These are phyloP conservation scores for Starmerella bombicola DNA, from an alignment of 805 yeast genomes.

Conservation along the genomic window DNA sequence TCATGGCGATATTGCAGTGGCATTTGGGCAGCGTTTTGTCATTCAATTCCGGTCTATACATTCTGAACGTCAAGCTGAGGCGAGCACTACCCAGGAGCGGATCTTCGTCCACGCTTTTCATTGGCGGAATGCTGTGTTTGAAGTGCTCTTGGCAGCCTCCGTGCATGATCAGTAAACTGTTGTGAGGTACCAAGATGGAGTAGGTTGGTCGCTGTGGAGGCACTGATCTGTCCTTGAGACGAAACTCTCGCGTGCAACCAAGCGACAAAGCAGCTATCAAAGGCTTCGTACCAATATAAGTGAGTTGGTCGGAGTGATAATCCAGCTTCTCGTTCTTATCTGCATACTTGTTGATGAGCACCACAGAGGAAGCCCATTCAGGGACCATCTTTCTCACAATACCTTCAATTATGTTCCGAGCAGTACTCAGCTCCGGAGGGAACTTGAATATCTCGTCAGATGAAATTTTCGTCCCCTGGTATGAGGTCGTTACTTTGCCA, in stretches of 20 bases:
- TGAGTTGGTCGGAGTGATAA: slow-evolving; percentile 66
- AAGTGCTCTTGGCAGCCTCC: slow-evolving; percentile 69
- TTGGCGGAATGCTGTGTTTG: slow-evolving; percentile 50
- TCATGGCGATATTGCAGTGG: slow-evolving; percentile 36
- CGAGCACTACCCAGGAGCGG: slow-evolving; percentile 40
- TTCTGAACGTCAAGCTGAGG: slow-evolving; percentile 54
- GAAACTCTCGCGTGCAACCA: slow-evolving; percentile 58
- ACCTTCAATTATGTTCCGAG: slow-evolving; percentile 33
- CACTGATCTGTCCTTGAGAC: slow-evolving; percentile 33
- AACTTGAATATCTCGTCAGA: slow-evolving; percentile 27
- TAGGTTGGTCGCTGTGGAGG: slow-evolving; percentile 28
- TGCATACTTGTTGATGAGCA: slow-evolving; percentile 46
- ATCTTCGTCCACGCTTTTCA: slow-evolving; percentile 34
- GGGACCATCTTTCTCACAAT: slow-evolving; percentile 32
- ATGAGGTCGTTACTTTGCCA: slow-evolving; percentile 19
- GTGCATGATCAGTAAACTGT: slow-evolving; percentile 57
- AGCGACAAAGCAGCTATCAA: slow-evolving; percentile 53
- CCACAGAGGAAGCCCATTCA: slow-evolving; percentile 43
- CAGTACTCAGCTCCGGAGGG: slow-evolving; percentile 33
- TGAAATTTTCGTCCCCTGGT: slow-evolving; percentile 32
- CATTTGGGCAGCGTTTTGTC: slow-evolving; percentile 34
- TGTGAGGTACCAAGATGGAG: slow-evolving; percentile 56
- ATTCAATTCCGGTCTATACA: slow-evolving; percentile 34
- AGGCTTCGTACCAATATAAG: slow-evolving; percentile 61
- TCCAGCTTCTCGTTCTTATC: slow-evolving; percentile 43